Percentiles rank a stretch among this genome's conserved stretches.
Evolutionary conservation across 192 early-diverging fungal genomes (phyloP).

Genomic region (Podila epicladia): DNA sequence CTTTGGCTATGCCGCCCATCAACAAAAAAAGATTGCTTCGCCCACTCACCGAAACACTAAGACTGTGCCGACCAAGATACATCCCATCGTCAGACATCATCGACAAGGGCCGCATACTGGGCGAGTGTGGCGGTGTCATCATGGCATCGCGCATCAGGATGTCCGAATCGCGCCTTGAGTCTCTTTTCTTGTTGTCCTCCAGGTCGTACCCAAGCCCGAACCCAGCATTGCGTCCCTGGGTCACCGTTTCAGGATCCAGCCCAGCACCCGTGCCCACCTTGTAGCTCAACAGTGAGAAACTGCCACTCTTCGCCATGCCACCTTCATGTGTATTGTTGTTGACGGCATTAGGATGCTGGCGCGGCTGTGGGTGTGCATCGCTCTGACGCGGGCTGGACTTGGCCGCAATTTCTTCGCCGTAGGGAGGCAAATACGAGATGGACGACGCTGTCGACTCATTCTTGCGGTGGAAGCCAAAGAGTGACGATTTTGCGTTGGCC

Average conservation of each 20-base stretch:
- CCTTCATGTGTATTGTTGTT: background rate
- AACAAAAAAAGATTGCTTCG: background rate
- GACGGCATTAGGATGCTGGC: background rate
- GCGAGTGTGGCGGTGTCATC: constrained; percentile 19
- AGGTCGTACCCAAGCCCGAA: constrained; percentile 34
- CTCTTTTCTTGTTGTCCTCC: constrained; percentile 9
- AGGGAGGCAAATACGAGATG: constrained; percentile 30
- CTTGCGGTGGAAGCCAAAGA: background rate
- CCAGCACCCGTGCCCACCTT: constrained; percentile 34
- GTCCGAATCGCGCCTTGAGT: constrained; percentile 14
- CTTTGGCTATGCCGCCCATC: background rate
- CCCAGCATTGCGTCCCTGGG: constrained; percentile 28
- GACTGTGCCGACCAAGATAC: constrained; percentile 1
- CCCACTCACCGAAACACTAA: background rate
- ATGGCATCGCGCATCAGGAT: constrained; percentile 18
- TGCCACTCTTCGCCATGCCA: background rate
- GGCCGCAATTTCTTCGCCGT: background rate
- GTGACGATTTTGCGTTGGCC: background rate
- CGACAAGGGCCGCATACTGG: constrained; percentile 15
- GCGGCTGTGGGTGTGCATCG: background rate
- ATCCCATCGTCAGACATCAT: constrained; percentile 15
- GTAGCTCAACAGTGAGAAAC: constrained; percentile 10
- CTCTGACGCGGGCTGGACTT: background rate
- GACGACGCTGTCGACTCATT: constrained; percentile 15
- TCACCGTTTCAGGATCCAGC: constrained; percentile 22